Evolutionary conservation across 78 protist species (phyloP), one percentile per base, ranked within the genome.

Genomic region (Dictyostelium brefeldianum): DNA sequence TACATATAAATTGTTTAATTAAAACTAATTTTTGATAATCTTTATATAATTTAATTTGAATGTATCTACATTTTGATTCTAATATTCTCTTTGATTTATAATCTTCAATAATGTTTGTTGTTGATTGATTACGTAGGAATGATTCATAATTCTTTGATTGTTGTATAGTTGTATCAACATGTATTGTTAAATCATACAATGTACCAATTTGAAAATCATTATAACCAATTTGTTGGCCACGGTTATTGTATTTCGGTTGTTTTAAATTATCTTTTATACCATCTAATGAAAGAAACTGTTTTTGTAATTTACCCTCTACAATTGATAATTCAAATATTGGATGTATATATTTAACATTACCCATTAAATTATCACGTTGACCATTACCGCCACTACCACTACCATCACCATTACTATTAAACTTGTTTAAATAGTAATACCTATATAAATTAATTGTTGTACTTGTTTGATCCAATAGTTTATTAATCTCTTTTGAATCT

Each of bases 371-470:
- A 11, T 54, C 50, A 10, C 12, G 56, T 51, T 51, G 25, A 36
- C 43, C 43, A 36, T n/a, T n/a, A n/a, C n/a, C n/a, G n/a, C n/a
- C n/a, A n/a, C n/a, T n/a, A n/a, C n/a, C n/a, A n/a, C n/a, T n/a
- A n/a, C 43, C 43, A 36, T 3, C 43, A 51, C 27, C 71, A 7
- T 18, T 41, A n/a, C n/a, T n/a, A 48, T 41, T 8, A 81, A 81
- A 81, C 18, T 46, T 29, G 48, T 81, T 41, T 62, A 81, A 47
- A 81, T 65, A 65, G 9, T 48, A 48, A 48, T 48, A 81, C 50
- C 77, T 81, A 36, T 81, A 62, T 64, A 43, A 62, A 29, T 59
- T 62, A 17, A 81, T 81, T n/a, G 51, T 46, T 81, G 20, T 27
- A 25, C 48, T 70, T 36, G 67, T 48, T 48, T 59, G 43, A 50